Evolutionary conservation across 2,329 filamentous ascomycete species (phyloP).

Genomic region (Fusarium sp.): DNA sequence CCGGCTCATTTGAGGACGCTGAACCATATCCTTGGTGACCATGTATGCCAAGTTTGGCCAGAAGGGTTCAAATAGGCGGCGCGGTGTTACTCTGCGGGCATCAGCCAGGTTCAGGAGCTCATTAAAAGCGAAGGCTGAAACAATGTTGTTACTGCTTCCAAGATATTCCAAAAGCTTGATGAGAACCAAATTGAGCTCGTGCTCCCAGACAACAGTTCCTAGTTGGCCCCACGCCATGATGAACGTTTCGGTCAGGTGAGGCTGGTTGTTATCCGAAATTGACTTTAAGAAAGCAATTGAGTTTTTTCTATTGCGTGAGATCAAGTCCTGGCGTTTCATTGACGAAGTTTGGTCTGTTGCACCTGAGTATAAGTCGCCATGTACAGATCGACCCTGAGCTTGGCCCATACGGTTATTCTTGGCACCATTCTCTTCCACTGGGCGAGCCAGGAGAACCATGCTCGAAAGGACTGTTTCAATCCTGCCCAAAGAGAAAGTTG

Average conservation of each 20-base stretch:
- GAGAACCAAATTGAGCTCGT: conserved; percentile 88
- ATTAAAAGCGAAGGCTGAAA: conserved; percentile 85
- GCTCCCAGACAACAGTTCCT: conserved; percentile 80
- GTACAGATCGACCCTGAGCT: conserved; percentile 3
- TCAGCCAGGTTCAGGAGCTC: conserved; percentile 83
- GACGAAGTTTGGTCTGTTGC: conserved; percentile 27
- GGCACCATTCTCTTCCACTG: conserved; percentile 5
- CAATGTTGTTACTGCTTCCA: conserved; percentile 82
- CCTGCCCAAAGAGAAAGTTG: conserved; percentile 69
- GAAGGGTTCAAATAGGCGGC: conserved; percentile 84
- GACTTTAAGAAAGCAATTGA: conserved; percentile 78
- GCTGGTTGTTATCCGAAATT: conserved; percentile 76
- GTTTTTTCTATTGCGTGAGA: conserved; percentile 69
- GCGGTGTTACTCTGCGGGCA: conserved; percentile 70
- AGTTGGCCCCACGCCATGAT: conserved; percentile 90
- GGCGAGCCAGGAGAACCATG: conserved; percentile 23
- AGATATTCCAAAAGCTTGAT: conserved; percentile 88
- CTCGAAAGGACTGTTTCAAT: conserved; percentile 27
- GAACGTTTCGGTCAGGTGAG: conserved; percentile 82
- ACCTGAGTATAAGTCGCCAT: conserved; percentile 7
- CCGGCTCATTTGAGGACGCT: conserved; percentile 84
- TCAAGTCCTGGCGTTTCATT: conserved; percentile 45
- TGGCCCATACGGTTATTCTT: conserved; percentile 20
- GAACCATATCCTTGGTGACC: conserved; percentile 83
- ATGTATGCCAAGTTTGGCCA: conserved; percentile 88